These are phyloP conservation scores for Phlyctochytrium planicorne DNA, from an alignment of 192 early-diverging fungal genomes.

Conservation along the genomic window DNA sequence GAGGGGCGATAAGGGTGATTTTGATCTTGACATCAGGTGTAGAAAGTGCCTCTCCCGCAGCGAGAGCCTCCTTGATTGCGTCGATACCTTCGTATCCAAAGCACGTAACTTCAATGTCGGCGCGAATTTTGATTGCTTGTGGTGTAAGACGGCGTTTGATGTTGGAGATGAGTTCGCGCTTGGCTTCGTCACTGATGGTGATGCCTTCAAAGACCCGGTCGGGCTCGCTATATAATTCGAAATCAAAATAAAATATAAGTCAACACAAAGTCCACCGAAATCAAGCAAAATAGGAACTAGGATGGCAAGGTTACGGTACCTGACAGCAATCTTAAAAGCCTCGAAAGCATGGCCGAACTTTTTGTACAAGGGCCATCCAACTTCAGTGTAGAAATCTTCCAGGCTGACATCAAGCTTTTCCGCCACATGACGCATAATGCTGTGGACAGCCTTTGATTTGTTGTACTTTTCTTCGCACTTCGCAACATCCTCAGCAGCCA, in stretches of 20 bases:
- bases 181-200: constrained; percentile 59
- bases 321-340: constrained; percentile 92
- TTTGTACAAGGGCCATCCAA: constrained; percentile 93
- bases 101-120: constrained; percentile 91
- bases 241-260: constrained; percentile 5
- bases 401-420: constrained; percentile 79
- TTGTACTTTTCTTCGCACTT: constrained; percentile 92
- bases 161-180: constrained; percentile 74
- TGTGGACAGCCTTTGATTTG: constrained; percentile 87
- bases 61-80: constrained; percentile 88
- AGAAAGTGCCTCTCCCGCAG: constrained; percentile 79
- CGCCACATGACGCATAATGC: constrained; percentile 85
- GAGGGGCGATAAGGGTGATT: constrained; percentile 89
- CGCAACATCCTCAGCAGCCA: constrained; percentile 81
- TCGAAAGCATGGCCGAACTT: constrained; percentile 97
- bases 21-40: constrained; percentile 78
- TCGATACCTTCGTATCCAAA: constrained; percentile 94
- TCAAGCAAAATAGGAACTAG: no score
- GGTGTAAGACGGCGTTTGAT: constrained; percentile 92
- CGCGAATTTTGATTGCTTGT: constrained; percentile 93
- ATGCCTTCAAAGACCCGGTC: constrained; percentile 84
- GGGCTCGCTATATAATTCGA: constrained; percentile 59
- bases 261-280: background rate
- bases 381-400: constrained; percentile 77
- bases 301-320: constrained; percentile 46